These are phyloP conservation scores for Echinochloa phyllopogon DNA, from an alignment of 176 grass and related monocot genomes.

Conservation along the genomic window DNA sequence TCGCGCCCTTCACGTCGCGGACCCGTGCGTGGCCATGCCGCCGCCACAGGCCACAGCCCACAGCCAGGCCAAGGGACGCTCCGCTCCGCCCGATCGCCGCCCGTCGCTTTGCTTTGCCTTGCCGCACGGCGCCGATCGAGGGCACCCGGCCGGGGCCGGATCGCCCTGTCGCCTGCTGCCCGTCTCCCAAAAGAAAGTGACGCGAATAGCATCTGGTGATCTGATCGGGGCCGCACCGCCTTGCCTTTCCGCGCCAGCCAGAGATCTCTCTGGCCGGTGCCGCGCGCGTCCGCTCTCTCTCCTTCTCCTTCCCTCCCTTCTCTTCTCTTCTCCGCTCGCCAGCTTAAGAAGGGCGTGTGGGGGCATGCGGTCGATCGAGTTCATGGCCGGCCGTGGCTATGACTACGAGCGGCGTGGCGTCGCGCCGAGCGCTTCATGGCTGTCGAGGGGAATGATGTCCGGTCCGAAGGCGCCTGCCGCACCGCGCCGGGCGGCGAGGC, in stretches of 20 bases:
- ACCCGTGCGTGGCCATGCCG: not conserved
- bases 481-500: not conserved
- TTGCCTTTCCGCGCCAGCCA: not conserved
- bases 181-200: conserved; percentile 16
- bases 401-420: not conserved
- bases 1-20: conserved; percentile 17
- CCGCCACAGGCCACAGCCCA: not conserved
- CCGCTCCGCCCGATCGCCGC: not conserved
- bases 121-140: not conserved
- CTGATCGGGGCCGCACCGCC: not conserved
- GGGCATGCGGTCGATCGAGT: not conserved
- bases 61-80: not conserved
- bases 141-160: not conserved
- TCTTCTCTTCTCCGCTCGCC: not conserved
- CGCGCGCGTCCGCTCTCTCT: not conserved
- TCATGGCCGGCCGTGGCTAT: not conserved
- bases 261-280: conserved; percentile 25
- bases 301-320: not conserved
- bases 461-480: conserved; percentile 43
- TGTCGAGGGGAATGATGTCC: conserved; percentile 61
- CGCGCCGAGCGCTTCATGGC: conserved; percentile 33
- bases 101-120: not conserved
- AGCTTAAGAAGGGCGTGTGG: not conserved
- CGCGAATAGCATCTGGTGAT: conserved; percentile 52
- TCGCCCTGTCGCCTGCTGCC: conserved; percentile 15